Conservation (phyloP, 768 basidiomycete species). For the Suillus subalutaceus region DNA sequence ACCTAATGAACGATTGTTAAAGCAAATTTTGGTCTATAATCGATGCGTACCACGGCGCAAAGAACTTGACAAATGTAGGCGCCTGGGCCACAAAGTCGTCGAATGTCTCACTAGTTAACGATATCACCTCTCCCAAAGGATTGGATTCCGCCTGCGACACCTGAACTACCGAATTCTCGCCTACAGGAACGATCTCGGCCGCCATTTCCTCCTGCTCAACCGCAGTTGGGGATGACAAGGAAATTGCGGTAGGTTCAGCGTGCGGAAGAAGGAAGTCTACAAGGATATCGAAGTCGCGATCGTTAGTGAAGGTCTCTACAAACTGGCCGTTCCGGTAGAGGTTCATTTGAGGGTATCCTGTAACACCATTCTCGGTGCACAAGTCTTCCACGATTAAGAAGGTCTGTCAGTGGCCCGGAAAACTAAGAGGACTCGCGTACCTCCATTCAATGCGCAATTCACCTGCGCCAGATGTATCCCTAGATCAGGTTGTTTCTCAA, state of each 20-base stretch:
- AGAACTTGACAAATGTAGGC: slow-evolving; percentile 77
- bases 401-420: neutral
- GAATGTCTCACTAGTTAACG: slow-evolving; percentile 39
- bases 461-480: slow-evolving; percentile 75
- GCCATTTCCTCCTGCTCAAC: slow-evolving; percentile 12
- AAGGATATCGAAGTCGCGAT: slow-evolving; percentile 57
- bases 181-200: slow-evolving; percentile 6
- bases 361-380: slow-evolving; percentile 68
- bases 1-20: slow-evolving; percentile 45
- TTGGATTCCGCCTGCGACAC: slow-evolving; percentile 19
- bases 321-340: slow-evolving; percentile 70
- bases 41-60: slow-evolving; percentile 76
- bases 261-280: slow-evolving; percentile 57
- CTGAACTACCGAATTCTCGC: slow-evolving; percentile 21
- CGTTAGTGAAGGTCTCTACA: slow-evolving; percentile 56
- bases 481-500: slow-evolving; percentile 41
- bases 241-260: slow-evolving; percentile 28
- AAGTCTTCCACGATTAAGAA: slow-evolving; percentile 56
- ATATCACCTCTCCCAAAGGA: slow-evolving; percentile 28
- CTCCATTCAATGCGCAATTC: slow-evolving; percentile 77
- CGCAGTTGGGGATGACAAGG: slow-evolving; percentile 13
- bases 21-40: neutral
- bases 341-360: slow-evolving; percentile 76
- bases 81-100: slow-evolving; percentile 43
- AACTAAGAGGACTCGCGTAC: slow-evolving; percentile 43